Evolutionary conservation across 1,139 yeast species (phyloP).

Genomic region (Nakaseomyces bracarensis): DNA sequence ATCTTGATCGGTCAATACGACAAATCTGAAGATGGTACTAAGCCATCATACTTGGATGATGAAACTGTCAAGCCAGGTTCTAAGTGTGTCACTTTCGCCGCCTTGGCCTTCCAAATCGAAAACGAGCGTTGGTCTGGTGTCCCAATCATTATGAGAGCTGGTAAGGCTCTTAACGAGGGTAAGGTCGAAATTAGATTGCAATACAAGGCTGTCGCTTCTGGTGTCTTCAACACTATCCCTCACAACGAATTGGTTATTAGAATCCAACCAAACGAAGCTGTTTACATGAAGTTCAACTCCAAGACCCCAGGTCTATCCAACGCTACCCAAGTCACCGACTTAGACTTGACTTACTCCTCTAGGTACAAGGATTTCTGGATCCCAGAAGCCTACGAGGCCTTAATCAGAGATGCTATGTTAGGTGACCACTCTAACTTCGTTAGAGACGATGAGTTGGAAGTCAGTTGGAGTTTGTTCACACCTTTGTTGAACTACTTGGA

Average conservation of each 20-base stretch:
- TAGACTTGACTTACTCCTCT: constrained; percentile 76
- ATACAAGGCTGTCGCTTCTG: constrained; percentile 77
- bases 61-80: constrained; percentile 78
- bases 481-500: constrained; percentile 80
- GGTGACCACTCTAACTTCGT: constrained; percentile 97
- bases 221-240: constrained; percentile 72
- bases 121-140: constrained; percentile 99
- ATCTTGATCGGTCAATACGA: constrained; percentile 82
- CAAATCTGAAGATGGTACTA: constrained; percentile 72
- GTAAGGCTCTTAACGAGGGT: constrained; percentile 86
- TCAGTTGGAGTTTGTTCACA: constrained; percentile 87
- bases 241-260: constrained; percentile 90
- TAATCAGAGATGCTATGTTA: constrained; percentile 79
- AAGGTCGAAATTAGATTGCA: constrained; percentile 93
- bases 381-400: constrained; percentile 96
- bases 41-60: constrained; percentile 90
- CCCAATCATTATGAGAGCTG: constrained; percentile 92
- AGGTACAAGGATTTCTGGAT: constrained; percentile 87
- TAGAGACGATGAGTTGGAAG: constrained; percentile 93
- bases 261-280: constrained; percentile 90
- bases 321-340: constrained; percentile 74
- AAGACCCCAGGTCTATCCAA: constrained; percentile 89
- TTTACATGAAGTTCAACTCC: constrained; percentile 83
- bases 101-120: constrained; percentile 63
- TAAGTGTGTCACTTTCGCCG: constrained; percentile 88